phyloP scores from a whole-genome alignment of 164 flowering plant species.

The Vitis labrusca region DNA sequence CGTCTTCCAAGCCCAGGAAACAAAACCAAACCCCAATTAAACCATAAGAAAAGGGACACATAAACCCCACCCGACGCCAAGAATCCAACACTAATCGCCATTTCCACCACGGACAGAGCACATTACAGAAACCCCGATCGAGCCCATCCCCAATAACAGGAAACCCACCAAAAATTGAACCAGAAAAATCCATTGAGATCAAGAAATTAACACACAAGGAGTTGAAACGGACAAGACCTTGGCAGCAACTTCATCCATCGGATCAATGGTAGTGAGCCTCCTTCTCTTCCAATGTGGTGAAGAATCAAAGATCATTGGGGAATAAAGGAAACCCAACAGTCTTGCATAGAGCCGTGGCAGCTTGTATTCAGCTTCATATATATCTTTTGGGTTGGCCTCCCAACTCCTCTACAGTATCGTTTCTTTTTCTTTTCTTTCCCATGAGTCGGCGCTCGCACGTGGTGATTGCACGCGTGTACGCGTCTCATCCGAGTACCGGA shows the following conservation, averaged over 20 bases:
- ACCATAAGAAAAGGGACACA: neutral
- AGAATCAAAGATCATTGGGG: constrained; percentile 26
- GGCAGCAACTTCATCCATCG: constrained; percentile 53
- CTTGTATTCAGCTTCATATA: neutral
- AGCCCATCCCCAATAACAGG: neutral
- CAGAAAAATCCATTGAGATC: neutral
- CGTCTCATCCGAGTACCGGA: no score
- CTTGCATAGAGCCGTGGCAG: neutral
- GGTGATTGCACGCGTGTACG: no score
- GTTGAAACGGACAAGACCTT: constrained; percentile 35
- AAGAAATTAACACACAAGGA: neutral
- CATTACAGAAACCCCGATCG: constrained; percentile 3
- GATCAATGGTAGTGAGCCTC: constrained; percentile 38
- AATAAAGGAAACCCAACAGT: neutral
- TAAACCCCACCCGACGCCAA: neutral
- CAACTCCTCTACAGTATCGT: neutral
- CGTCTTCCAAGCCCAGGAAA: no score
- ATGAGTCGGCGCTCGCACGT: no score
- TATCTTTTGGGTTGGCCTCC: neutral
- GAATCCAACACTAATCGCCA: neutral
- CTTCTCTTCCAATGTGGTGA: constrained; percentile 40
- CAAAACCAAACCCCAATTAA: neutral
- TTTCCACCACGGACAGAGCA: neutral
- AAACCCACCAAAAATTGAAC: neutral
- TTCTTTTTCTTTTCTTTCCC: no score